Evolutionary conservation across 306 rosid genomes (phyloP), one percentile per base, ranked within the genome.

Genomic region (Rosa rugosa): DNA sequence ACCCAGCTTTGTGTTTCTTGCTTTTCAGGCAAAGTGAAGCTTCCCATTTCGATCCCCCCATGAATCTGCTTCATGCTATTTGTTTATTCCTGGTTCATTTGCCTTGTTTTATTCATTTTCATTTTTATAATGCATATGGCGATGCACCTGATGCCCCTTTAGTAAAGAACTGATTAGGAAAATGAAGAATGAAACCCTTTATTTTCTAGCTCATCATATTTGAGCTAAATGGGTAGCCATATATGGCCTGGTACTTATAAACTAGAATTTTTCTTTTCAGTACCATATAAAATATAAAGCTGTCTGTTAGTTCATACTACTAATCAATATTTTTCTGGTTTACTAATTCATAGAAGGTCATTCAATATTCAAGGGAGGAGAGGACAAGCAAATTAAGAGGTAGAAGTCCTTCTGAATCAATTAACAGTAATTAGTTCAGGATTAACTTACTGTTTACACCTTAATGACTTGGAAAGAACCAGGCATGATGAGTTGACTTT

Each of bases 11-110:
- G 73, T 34, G 23, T 67, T 51, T 34, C 69, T 77, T 77, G 65
- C 80, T 75, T 79, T 75, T 27, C 73, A 20, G 42, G 53, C 69
- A 74, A 74, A 67, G 80, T 10, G 82, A 45, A 56, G 72, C 53
- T 82, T 77, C 71, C 56, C 45, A 11, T 11, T 0, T 20, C 66
- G 34, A 31, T 31, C 18, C 72, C 75, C 22, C 78, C 17, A 60
- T n/a, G 10, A 13, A 57, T 57, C 53, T 27, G 45, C 72, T 63
- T 56, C 82, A 22, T 46, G 53, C 6, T 67, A 13, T 67, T 51
- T 69, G 36, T 72, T 60, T 71, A 11, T 27, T 56, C 45, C 42
- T 31, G 22, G 11, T 11, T 54, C 34, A 3, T 34, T 14, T 9
- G 20, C 49, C 27, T 22, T 18, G 25, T 40, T 34, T 69, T 27